These are phyloP conservation scores for Insectozyma bohioensis DNA, from an alignment of 1,139 yeast genomes.

Conservation along the genomic window DNA sequence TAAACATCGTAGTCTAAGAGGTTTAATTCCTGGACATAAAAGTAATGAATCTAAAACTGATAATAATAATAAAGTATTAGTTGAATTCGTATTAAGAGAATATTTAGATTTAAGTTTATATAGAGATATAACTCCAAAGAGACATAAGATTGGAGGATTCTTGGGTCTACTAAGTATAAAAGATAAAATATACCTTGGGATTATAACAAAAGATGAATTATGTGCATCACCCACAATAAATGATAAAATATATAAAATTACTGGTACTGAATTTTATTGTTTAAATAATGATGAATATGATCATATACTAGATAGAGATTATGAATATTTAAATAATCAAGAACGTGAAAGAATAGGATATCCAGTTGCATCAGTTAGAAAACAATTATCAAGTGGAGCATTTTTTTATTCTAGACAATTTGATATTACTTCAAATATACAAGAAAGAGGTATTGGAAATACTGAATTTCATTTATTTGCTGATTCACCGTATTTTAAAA, in stretches of 20 bases:
- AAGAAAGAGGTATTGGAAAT: constrained; percentile 46
- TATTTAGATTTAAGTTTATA: constrained; percentile 39
- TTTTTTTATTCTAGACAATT: constrained; percentile 67
- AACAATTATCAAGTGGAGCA: constrained; percentile 58
- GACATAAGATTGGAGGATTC: constrained; percentile 49
- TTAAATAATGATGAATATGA: constrained; percentile 59
- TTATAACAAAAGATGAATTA: constrained; percentile 54
- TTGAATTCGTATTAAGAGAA: constrained; percentile 47
- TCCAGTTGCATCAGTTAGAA: constrained; percentile 60
- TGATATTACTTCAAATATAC: constrained; percentile 62
- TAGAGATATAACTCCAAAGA: constrained; percentile 39
- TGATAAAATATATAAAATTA: constrained; percentile 52
- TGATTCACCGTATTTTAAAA: constrained; percentile 47
- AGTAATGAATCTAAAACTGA: constrained; percentile 6
- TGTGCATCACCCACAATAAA: constrained; percentile 60
- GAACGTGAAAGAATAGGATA: constrained; percentile 31
- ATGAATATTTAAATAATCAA: constrained; percentile 19
- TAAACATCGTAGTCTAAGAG: constrained; percentile 12
- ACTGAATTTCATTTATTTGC: constrained; percentile 37
- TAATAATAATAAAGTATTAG: constrained; percentile 38
- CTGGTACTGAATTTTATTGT: constrained; percentile 63
- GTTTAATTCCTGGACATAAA: constrained; percentile 11
- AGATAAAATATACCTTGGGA: constrained; percentile 54
- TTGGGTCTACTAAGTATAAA: constrained; percentile 60
- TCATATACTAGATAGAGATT: constrained; percentile 24